Percentiles rank a stretch among this genome's conserved stretches.
Evolutionary conservation across 345 rosid genomes (phyloP).

Genomic region (Bretschneidera sinensis): DNA sequence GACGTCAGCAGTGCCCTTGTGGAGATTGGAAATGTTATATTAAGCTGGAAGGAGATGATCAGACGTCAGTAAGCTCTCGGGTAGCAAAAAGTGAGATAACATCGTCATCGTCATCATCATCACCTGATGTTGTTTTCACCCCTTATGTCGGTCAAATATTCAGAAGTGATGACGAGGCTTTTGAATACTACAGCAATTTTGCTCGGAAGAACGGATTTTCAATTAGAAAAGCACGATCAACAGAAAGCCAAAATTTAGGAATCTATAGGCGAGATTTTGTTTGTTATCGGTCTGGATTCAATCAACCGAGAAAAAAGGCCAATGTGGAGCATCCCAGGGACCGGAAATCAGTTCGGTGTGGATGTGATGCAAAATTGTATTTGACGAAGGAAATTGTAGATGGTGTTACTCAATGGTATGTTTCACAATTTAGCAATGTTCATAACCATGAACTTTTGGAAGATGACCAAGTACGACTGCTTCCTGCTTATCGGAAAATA

Average conservation of each 20-base stretch:
- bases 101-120: constrained; percentile 29
- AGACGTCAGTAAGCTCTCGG: constrained; percentile 38
- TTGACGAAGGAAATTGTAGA: constrained; percentile 68
- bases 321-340: constrained; percentile 93
- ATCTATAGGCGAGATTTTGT: constrained; percentile 88
- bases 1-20: constrained; percentile 86
- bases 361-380: constrained; percentile 89
- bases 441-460: constrained; percentile 92
- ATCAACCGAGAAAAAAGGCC: constrained; percentile 86
- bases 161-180: constrained; percentile 75
- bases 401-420: constrained; percentile 70
- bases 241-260: constrained; percentile 84
- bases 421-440: constrained; percentile 89
- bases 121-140: constrained; percentile 50
- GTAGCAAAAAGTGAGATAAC: constrained; percentile 49
- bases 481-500: constrained; percentile 93
- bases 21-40: constrained; percentile 93
- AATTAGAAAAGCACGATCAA: constrained; percentile 84
- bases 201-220: constrained; percentile 91
- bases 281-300: constrained; percentile 92
- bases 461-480: constrained; percentile 88
- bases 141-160: constrained; percentile 91
- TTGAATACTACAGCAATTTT: constrained; percentile 74
- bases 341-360: constrained; percentile 85
- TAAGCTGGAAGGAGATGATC: constrained; percentile 62